phyloP scores from a whole-genome alignment of 768 basidiomycete species.

The Naematelia aurantialba region DNA sequence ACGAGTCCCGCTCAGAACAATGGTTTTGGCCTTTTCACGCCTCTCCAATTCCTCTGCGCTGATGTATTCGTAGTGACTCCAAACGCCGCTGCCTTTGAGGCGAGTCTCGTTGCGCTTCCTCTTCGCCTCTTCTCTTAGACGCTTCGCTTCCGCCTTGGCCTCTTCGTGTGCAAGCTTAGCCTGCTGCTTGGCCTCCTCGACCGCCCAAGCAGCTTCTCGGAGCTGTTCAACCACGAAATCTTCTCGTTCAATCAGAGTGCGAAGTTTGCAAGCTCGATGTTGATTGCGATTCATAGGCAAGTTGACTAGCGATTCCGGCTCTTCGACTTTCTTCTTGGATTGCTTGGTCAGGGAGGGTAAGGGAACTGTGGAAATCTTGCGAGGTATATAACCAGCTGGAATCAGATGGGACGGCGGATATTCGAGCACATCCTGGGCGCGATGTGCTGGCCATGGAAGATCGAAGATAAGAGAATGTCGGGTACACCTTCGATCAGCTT shows the following conservation, averaged over 20 bases:
- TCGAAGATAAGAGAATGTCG: constrained; percentile 40
- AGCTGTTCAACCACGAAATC: constrained; percentile 29
- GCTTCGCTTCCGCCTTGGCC: constrained; percentile 23
- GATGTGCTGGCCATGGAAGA: constrained; percentile 42
- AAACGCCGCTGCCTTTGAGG: constrained; percentile 38
- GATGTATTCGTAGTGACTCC: constrained; percentile 36
- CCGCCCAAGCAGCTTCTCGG: constrained; percentile 25
- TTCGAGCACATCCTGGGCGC: constrained; percentile 31
- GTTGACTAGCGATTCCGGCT: constrained; percentile 11
- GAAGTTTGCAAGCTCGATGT: constrained; percentile 12
- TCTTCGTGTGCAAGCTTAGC: constrained; percentile 13
- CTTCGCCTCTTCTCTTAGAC: constrained; percentile 26
- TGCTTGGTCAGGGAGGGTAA: constrained; percentile 34
- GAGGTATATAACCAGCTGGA: constrained; percentile 30
- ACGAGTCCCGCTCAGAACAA: constrained; percentile 26
- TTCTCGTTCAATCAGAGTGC: constrained; percentile 10
- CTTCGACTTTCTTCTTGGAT: constrained; percentile 24
- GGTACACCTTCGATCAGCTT: constrained; percentile 26
- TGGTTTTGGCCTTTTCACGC: constrained; percentile 17
- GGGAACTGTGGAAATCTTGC: constrained; percentile 28
- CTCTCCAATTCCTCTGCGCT: constrained; percentile 25
- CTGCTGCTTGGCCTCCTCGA: constrained; percentile 25
- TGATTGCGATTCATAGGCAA: constrained; percentile 6
- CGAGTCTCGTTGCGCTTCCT: constrained; percentile 18
- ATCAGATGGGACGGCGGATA: constrained; percentile 43